Percentiles rank a stretch among this genome's conserved stretches.
These are phyloP conservation scores for Cyphellophora attinorum DNA, from an alignment of 2,329 filamentous ascomycete species.

Conservation along the genomic window DNA sequence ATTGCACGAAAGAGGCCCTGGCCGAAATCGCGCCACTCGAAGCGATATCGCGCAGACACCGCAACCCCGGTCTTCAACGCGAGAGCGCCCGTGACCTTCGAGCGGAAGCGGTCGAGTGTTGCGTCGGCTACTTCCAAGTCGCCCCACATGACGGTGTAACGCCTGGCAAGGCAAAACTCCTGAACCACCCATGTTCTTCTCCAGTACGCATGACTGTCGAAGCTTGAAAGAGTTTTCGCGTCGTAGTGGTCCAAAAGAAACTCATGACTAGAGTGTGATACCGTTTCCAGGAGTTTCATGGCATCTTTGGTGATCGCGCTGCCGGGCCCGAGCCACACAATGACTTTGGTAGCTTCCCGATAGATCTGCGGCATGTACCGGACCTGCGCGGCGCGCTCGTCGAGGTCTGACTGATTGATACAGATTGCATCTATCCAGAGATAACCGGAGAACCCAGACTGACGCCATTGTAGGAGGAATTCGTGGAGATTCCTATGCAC, in stretches of 20 bases:
- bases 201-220: constrained; percentile 15
- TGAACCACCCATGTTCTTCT: constrained; percentile 19
- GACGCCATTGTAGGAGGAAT: too few relatives aligned
- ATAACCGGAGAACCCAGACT: not conserved
- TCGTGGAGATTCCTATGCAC: too few relatives aligned
- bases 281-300: not conserved
- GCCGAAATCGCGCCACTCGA: too few relatives aligned
- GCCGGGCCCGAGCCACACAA: constrained; percentile 17
- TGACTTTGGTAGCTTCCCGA: constrained; percentile 11
- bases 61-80: too few relatives aligned
- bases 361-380: constrained; percentile 13
- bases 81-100: too few relatives aligned
- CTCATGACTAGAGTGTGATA: not conserved
- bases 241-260: not conserved
- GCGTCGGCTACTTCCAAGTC: too few relatives aligned
- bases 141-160: constrained; percentile 13
- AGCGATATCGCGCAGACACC: too few relatives aligned
- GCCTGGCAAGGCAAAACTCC: constrained; percentile 16
- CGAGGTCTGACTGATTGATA: constrained; percentile 9
- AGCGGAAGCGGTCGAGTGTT: too few relatives aligned
- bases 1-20: too few relatives aligned
- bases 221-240: constrained; percentile 3
- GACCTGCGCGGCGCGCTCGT: constrained; percentile 9
- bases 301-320: constrained; percentile 1
- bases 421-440: constrained; percentile 13